Evolutionary conservation across 2,329 filamentous ascomycete species (phyloP).

Genomic region (Talaromyces pinophilus): DNA sequence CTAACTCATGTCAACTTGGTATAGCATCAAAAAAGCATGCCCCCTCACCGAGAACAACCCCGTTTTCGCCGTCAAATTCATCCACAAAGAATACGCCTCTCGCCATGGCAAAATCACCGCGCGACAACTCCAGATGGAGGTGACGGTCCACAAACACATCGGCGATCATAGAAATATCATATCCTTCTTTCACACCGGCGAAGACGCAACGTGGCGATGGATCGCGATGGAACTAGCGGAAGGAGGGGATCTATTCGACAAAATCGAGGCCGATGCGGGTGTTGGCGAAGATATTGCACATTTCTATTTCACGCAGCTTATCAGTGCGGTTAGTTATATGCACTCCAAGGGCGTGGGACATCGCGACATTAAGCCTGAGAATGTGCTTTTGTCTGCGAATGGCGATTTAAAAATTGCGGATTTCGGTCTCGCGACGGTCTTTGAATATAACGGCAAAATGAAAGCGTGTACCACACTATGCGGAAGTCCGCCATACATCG

Average conservation of each 20-base stretch:
- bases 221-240: constrained; percentile 97
- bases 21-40: constrained; percentile 87
- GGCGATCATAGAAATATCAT: constrained; percentile 92
- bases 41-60: constrained; percentile 69
- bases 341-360: constrained; percentile 95
- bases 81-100: constrained; percentile 93
- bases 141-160: constrained; percentile 83
- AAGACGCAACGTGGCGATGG: constrained; percentile 88
- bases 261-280: constrained; percentile 96
- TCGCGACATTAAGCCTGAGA: constrained; percentile 90
- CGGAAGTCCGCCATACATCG: constrained; percentile 95
- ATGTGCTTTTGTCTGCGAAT: constrained; percentile 81
- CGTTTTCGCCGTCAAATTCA: constrained; percentile 96
- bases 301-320: constrained; percentile 90
- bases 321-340: constrained; percentile 90
- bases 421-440: constrained; percentile 93
- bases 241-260: constrained; percentile 96
- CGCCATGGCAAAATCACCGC: constrained; percentile 83
- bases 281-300: constrained; percentile 95
- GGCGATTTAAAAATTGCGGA: constrained; percentile 93
- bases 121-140: constrained; percentile 90
- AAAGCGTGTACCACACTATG: constrained; percentile 88
- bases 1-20: not conserved
- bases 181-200: constrained; percentile 83
- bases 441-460: constrained; percentile 79